Evolutionary conservation across 225 moss, liverwort and hornwort genomes (phyloP).

Genomic region (Bryoerythrophyllum caledonicum): DNA sequence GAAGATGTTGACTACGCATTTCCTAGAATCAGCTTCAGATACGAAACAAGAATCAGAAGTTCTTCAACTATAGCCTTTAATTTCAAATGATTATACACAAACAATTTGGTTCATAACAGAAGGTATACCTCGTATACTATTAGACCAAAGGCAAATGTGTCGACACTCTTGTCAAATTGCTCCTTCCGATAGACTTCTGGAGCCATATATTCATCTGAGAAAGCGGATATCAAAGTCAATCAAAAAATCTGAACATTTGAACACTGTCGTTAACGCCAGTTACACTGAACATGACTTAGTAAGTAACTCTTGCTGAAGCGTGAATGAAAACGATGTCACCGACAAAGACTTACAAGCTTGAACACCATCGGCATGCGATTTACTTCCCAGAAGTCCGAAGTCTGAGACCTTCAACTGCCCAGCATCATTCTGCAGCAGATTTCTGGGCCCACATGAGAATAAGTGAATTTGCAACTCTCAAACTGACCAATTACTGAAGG

Average conservation of each 20-base stretch:
- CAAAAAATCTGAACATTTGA: background rate
- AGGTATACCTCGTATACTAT: conserved; percentile 43
- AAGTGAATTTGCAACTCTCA: conserved; percentile 28
- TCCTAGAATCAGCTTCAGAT: background rate
- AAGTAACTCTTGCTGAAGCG: conserved; percentile 3
- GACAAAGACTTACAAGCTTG: conserved; percentile 35
- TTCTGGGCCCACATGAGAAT: conserved; percentile 54
- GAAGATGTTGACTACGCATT: background rate
- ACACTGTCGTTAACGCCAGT: conserved; percentile 6
- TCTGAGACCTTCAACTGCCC: conserved; percentile 55
- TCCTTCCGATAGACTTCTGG: conserved; percentile 52
- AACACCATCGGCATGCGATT: conserved; percentile 20
- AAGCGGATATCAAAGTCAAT: conserved; percentile 10
- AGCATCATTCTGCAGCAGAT: conserved; percentile 71
- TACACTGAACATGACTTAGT: background rate
- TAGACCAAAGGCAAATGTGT: conserved; percentile 45
- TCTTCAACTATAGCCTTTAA: background rate
- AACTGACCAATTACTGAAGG: no score
- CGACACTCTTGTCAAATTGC: conserved; percentile 42
- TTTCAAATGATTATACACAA: background rate
- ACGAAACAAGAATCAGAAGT: conserved; percentile 2
- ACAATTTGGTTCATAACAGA: background rate
- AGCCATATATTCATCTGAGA: conserved; percentile 49
- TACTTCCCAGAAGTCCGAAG: conserved; percentile 44
- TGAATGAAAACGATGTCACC: background rate